phyloP scores from a whole-genome alignment of 2,329 filamentous ascomycete species.

The Colletotrichum tabaci region DNA sequence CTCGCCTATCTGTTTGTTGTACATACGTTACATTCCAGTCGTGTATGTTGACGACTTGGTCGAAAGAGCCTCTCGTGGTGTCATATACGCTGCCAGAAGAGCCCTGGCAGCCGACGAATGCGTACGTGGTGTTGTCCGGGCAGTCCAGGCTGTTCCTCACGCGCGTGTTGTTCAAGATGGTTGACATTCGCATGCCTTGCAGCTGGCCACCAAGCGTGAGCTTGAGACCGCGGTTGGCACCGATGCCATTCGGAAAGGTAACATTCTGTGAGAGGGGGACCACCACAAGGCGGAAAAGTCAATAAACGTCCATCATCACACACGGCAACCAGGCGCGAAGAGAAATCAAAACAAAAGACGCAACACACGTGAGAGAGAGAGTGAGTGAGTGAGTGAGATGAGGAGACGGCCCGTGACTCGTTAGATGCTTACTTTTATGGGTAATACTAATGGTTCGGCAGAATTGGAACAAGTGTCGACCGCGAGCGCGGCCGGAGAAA shows the following conservation, averaged over 20 bases:
- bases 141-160: conserved; percentile 40
- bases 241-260: conserved; percentile 42
- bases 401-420: conserved; percentile 28
- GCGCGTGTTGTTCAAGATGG: conserved; percentile 39
- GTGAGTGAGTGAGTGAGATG: background rate
- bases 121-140: conserved; percentile 24
- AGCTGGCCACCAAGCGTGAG: conserved; percentile 40
- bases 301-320: too few relatives aligned
- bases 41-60: conserved; percentile 30
- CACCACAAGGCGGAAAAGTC: too few relatives aligned
- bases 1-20: too few relatives aligned
- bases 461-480: conserved; percentile 31
- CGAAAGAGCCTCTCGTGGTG: conserved; percentile 30
- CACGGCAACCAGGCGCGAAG: conserved; percentile 25
- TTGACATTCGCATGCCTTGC: conserved; percentile 41
- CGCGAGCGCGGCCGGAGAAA: conserved; percentile 27
- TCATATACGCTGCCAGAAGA: conserved; percentile 40
- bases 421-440: conserved; percentile 37
- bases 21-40: conserved; percentile 41
- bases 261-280: conserved; percentile 27
- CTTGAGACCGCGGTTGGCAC: conserved; percentile 40
- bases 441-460: conserved; percentile 34
- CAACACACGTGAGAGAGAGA: background rate
- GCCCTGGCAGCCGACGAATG: conserved; percentile 39
- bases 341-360: conserved; percentile 1